Evolutionary conservation across 768 basidiomycete species (phyloP), one percentile per base, ranked within the genome.

Genomic region (Boletus reticulatus): DNA sequence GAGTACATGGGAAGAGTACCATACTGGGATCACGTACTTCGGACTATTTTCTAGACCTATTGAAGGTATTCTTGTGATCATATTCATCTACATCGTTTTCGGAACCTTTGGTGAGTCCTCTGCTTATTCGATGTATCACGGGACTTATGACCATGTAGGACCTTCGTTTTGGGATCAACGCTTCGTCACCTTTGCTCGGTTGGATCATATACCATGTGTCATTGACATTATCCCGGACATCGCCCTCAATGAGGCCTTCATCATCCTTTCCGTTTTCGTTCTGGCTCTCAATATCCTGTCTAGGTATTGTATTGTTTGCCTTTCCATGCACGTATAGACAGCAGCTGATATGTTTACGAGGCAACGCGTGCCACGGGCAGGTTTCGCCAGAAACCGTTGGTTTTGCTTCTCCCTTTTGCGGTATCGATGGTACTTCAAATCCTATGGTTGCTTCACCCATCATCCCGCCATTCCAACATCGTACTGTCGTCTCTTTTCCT

Each of bases 31-130:
- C 60, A 77, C 98, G 16, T 99, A 87, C 76, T 86, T 99, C 17
- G 94, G 92, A 10, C 83, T 88, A 34, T 96, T 96, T 72, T 96
- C 93, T 16, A 96, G 97, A 1, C 96, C 97, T 0, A 91, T 98
- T 3, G 97, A 98, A 71, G 97, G 97, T 8, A 96, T 98, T 61
- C 75, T 99, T 36, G 80, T 98, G 72, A 87, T 98, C 52, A 77
- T 87, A 27, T 68, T 62, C 10, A 85, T 98, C 52, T 98, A 87
- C 74, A 60, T 85, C 31, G 75, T 96, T 50, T 88, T 89, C 13
- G 95, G 93, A 0, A 70, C 89, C 49, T 86, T 78, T 63, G 92
- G 92, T 84, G 57, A 45, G 79, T 67, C 4, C 13, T 19, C 8
- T 38, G 16, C 37, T 39, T 44, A 50, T 48, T 10, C 17, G 14